These are phyloP conservation scores for Trichoderma citrinoviride DNA, from an alignment of 2,329 filamentous ascomycete species.

Conservation along the genomic window DNA sequence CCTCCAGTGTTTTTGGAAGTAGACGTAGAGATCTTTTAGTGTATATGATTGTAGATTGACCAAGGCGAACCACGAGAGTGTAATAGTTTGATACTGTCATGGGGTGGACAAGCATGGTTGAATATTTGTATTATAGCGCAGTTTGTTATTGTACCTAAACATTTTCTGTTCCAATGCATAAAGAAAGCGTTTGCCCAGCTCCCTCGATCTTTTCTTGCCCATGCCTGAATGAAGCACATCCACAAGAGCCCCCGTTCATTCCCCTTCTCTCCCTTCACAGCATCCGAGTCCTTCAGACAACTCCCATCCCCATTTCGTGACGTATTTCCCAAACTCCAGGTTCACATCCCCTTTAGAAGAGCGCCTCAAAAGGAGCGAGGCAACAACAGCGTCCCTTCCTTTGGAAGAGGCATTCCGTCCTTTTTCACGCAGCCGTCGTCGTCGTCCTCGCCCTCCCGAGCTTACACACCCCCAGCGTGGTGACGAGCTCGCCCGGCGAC, in stretches of 20 bases:
- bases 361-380: too few species aligned
- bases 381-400: too few species aligned
- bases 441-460: conserved; percentile 9
- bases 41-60: neutral
- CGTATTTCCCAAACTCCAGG: too few species aligned
- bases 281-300: too few species aligned
- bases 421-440: neutral
- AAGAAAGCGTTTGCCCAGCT: neutral
- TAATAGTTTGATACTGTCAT: neutral
- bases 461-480: conserved; percentile 30
- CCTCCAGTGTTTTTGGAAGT: neutral
- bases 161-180: too few species aligned
- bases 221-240: neutral
- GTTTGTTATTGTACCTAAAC: neutral
- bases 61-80: neutral
- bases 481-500: conserved; percentile 39
- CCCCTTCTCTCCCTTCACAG: too few species aligned
- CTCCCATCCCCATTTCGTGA: too few species aligned
- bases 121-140: neutral
- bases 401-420: too few species aligned
- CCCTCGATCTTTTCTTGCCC: neutral
- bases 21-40: neutral
- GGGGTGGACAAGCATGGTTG: neutral
- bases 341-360: neutral
- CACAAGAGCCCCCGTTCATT: neutral